Conservation (phyloP, 2,329 filamentous ascomycete species). For the Rosellinia necatrix region DNA sequence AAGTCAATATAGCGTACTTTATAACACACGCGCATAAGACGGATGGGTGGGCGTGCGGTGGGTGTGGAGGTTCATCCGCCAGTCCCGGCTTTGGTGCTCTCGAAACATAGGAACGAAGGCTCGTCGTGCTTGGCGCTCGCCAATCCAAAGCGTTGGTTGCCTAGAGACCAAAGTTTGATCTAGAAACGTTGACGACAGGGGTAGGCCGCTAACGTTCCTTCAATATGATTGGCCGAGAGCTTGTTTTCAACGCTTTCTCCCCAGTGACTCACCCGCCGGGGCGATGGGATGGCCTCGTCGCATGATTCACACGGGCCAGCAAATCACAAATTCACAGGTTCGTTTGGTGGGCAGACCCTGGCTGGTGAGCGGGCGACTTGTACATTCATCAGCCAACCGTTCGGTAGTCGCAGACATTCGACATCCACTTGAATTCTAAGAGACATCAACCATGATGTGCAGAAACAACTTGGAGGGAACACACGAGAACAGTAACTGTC, state of each 20-base stretch:
- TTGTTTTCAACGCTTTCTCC: conserved; percentile 13
- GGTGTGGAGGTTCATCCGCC: conserved; percentile 9
- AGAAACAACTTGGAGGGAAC: neutral
- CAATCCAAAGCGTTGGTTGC: conserved; percentile 16
- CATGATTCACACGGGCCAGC: conserved; percentile 21
- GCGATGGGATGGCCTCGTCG: conserved; percentile 9
- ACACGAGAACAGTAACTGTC: conserved; percentile 3
- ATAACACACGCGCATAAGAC: no score
- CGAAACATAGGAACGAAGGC: conserved; percentile 1
- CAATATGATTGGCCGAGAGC: conserved; percentile 12
- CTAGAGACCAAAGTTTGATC: conserved; percentile 9
- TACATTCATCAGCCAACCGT: conserved; percentile 19
- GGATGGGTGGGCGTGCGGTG: no score
- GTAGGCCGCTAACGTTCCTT: neutral
- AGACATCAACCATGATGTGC: conserved; percentile 12
- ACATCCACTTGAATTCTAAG: conserved; percentile 13
- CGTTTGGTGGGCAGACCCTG: conserved; percentile 9
- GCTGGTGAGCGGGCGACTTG: conserved; percentile 11
- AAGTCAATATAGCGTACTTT: no score
- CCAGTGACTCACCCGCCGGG: conserved; percentile 26
- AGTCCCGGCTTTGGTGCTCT: neutral
- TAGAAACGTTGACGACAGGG: conserved; percentile 11
- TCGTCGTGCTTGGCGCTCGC: conserved; percentile 11
- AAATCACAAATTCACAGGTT: conserved; percentile 21
- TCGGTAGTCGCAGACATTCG: conserved; percentile 6